Evolutionary conservation across 2,329 filamentous ascomycete genomes (phyloP), one percentile per base, ranked within the genome.

Genomic region (Fonsecaea erecta): DNA sequence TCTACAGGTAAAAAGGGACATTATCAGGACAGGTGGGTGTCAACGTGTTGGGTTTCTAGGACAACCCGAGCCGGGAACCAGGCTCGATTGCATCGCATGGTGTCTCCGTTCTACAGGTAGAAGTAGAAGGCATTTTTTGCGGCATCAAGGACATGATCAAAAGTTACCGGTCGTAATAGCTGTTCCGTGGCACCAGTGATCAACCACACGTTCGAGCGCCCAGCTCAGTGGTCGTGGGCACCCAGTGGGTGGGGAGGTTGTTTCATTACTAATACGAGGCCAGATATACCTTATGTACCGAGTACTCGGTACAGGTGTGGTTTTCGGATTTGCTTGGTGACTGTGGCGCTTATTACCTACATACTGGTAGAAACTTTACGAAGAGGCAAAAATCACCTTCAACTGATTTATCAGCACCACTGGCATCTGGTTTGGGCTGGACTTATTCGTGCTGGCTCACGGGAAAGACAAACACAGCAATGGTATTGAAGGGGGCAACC

Each of bases 1-100:
- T 96, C 80, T 96, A 96, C 86, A 71, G 66, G 52, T 72, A 68
- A 56, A 58, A 6, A 34, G 46, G 35, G 43, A 48, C 43, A 24
- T 9, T 14, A 21, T 26, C 43, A 12, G 18, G 43, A 21, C 8
- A 11, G 43, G 24, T 21, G 21, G 34, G 18, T 46, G 18, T 9
- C n/a, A n/a, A n/a, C n/a, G n/a, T 24, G n/a, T 40, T 43, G 2
- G 55, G 40, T 48, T 9, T 58, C 16, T n/a, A 18, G 24, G 24
- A 16, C 14, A 3, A 24, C 43, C 18, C 55, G 55, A n/a, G 46
- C 34, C 8, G 40, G 43, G 30, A n/a, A 48, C 34, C 30, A 12
- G 54, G 58, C 43, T 52, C 53, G 32, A 62, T 62, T 18, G 60
- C 53, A 65, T 62, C 35, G 46, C 57, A 35, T 53, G 28, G 53